Evolutionary conservation across 2,329 filamentous ascomycete species (phyloP).

Genomic region (Fusarium sp.): DNA sequence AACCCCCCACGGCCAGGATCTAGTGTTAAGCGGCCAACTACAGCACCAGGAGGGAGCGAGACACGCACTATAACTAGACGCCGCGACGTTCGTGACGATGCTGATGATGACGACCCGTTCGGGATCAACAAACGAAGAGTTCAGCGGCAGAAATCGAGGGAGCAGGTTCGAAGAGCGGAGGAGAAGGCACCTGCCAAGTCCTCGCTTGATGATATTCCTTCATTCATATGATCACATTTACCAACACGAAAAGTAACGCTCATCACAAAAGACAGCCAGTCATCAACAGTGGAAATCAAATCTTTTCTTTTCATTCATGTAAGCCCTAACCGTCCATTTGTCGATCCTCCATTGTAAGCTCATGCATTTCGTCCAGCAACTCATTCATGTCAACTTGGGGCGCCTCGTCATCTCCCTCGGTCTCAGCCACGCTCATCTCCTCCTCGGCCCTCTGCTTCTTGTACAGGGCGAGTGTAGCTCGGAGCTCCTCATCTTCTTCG

Average conservation of each 20-base stretch:
- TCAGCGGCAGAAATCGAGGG: constrained; percentile 52
- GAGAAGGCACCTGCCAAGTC: constrained; percentile 30
- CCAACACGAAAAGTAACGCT: not conserved
- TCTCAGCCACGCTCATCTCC: constrained; percentile 79
- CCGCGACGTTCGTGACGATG: constrained; percentile 29
- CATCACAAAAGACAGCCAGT: not conserved
- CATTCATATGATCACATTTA: constrained; percentile 52
- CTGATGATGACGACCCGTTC: constrained; percentile 56
- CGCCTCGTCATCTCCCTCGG: constrained; percentile 74
- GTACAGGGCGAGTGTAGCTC: constrained; percentile 88
- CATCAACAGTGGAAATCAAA: constrained; percentile 22
- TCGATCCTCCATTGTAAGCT: constrained; percentile 67
- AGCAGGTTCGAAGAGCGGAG: constrained; percentile 46
- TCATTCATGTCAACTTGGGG: constrained; percentile 85
- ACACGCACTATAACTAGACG: not conserved
- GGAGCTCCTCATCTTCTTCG: constrained; percentile 92
- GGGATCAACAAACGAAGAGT: constrained; percentile 53
- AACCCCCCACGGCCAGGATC: constrained; percentile 13
- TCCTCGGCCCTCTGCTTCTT: constrained; percentile 73
- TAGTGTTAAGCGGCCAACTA: constrained; percentile 10
- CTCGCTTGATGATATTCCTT: constrained; percentile 55
- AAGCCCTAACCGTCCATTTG: constrained; percentile 55
- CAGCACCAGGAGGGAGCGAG: constrained; percentile 17
- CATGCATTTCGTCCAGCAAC: constrained; percentile 92
- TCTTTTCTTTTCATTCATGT: constrained; percentile 47